Base-by-base conservation (phyloP, 2,329 filamentous ascomycete genomes). In the Clarireedia monteithiana region DNA sequence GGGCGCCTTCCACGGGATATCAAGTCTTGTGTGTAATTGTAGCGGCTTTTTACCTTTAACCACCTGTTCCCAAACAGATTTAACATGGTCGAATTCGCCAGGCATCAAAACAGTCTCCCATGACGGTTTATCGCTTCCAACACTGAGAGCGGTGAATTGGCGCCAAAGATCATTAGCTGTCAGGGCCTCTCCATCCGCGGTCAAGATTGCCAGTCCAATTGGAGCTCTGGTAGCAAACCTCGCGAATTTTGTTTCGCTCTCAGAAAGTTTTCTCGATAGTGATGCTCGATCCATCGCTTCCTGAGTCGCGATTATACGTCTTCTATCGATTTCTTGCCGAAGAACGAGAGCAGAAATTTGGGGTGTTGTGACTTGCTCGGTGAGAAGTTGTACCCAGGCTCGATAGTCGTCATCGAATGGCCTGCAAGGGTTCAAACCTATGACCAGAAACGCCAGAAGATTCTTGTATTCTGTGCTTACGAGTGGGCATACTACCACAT, bases 351-450 rank as follows among this genome's bases (percentile, higher is more conserved):
- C 88, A 0, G 88, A 91, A 1, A 88, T 88, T 68, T 92, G 78
- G 0, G 88, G 90, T 0, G 88, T 92, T 7, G 85, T 86, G 7
- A 92, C 74, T 67, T 92, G 89, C 23, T 88, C 80, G 47, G 84
- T 85, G 5, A 92, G 72, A 1, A 92, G 76, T 63, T 88, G 84
- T 38, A 92, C 77, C 64, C 92, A 94, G 0, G 92, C 75, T 59
- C 82, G 81, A 65, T 92, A 94, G 62, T 92, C 89, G 39, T 87
- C 84, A 63, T 94, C 87, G 63, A 88, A 94, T 0, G 86, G 88
- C 50, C 88, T 78, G 42, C 88, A 76, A 1, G 89, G 88, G 66
- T 95, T 95, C 7, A 88, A 76, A 4, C 88, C 89, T 68, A 94
- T 77, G 2, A 94, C 80, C 7, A 94, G 76, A 65, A 94, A 94